Percentiles rank a stretch among this genome's conserved stretches.
phyloP scores from a whole-genome alignment of 1,284 basidiomycete genomes.

The Sanghuangporus baumii region DNA sequence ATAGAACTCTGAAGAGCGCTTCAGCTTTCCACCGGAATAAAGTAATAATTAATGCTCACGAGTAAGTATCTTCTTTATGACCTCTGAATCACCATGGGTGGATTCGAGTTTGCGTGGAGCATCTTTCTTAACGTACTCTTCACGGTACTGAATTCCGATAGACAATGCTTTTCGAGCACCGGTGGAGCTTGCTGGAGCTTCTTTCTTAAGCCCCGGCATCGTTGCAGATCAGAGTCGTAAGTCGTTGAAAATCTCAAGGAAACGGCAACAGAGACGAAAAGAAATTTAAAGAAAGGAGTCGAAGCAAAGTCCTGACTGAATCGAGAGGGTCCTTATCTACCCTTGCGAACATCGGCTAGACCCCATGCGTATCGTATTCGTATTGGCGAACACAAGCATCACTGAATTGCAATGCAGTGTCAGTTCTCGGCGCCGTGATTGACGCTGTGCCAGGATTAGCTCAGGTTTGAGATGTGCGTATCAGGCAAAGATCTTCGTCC shows the following conservation, averaged over 20 bases:
- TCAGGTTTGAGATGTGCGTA: background rate
- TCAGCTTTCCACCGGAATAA: background rate
- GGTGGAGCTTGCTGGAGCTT: background rate
- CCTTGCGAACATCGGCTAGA: background rate
- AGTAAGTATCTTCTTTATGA: conserved; percentile 8
- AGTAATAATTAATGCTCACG: conserved; percentile 2
- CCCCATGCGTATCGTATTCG: background rate
- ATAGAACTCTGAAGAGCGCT: conserved; percentile 5
- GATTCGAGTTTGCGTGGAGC: background rate
- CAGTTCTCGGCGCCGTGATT: background rate
- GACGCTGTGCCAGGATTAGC: background rate
- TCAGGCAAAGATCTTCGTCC: background rate
- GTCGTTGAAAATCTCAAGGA: background rate
- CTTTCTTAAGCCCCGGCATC: background rate
- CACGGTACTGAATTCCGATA: conserved; percentile 11
- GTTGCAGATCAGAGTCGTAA: background rate
- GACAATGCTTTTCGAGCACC: conserved; percentile 11
- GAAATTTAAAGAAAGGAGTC: too few relatives aligned
- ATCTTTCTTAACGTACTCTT: background rate
- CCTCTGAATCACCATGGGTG: conserved; percentile 12
- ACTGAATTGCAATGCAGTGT: background rate
- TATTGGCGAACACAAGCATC: background rate
- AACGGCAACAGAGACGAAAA: background rate
- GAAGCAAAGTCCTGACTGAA: background rate
- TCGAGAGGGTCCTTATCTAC: background rate